phyloP scores from a whole-genome alignment of 768 basidiomycete genomes.

The Exidia glandulosa region DNA sequence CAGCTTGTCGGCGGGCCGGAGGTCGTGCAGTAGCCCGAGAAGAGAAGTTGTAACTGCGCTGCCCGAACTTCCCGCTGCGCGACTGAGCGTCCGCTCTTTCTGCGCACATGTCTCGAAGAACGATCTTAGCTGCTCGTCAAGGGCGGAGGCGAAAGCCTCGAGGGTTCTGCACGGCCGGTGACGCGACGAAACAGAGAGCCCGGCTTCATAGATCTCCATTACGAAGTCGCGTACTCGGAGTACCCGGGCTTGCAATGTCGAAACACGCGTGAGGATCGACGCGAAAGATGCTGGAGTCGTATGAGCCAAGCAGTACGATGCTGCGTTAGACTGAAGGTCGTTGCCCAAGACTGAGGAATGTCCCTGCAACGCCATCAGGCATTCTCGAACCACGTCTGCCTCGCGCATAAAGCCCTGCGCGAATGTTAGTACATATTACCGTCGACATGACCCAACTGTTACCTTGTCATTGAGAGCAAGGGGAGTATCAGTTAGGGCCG shows the following conservation, averaged over 20 bases:
- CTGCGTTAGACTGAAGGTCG: conserved; percentile 20
- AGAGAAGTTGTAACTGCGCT: conserved; percentile 25
- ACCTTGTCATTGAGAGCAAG: neutral
- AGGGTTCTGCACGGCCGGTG: conserved; percentile 28
- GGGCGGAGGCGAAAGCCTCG: conserved; percentile 75
- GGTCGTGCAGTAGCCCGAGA: conserved; percentile 56
- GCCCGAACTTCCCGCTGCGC: conserved; percentile 33
- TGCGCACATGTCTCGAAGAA: conserved; percentile 64
- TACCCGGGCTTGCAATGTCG: conserved; percentile 44
- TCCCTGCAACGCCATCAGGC: conserved; percentile 68
- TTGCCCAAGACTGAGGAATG: conserved; percentile 12
- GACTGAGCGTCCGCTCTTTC: conserved; percentile 55
- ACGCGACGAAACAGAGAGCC: neutral
- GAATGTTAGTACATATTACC: neutral
- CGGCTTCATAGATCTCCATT: conserved; percentile 5
- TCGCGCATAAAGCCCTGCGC: conserved; percentile 59
- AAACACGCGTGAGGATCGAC: conserved; percentile 53
- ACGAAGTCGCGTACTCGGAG: conserved; percentile 55
- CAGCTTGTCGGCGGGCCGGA: conserved; percentile 44
- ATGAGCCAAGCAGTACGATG: conserved; percentile 38
- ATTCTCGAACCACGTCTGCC: conserved; percentile 65
- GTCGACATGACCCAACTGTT: neutral
- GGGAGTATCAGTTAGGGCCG: neutral
- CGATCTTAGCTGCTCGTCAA: conserved; percentile 43
- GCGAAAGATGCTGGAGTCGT: conserved; percentile 53